These are phyloP conservation scores for Nymphaea thermarum DNA, from an alignment of 164 flowering plant species.

Conservation along the genomic window DNA sequence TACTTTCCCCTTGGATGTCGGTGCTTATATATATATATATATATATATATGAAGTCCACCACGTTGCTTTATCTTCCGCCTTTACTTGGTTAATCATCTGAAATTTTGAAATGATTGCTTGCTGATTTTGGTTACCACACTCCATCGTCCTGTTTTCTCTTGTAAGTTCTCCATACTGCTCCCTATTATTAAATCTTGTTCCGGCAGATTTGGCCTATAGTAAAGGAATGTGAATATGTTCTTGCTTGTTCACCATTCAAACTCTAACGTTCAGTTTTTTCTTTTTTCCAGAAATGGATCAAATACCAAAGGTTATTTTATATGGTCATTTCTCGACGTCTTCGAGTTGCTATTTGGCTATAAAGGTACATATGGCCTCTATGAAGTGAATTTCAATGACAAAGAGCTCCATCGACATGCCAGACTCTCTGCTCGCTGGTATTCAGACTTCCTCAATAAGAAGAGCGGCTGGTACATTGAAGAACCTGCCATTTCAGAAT, in stretches of 20 bases:
- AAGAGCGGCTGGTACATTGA: not conserved
- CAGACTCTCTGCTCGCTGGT: slow-evolving; percentile 10
- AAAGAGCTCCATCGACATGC: slow-evolving; percentile 4
- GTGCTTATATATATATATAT: not conserved
- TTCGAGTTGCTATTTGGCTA: slow-evolving; percentile 7
- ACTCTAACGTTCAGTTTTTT: not conserved
- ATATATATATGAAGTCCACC: not conserved
- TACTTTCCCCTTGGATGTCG: not conserved
- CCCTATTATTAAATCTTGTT: no score
- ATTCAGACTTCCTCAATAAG: slow-evolving; percentile 8
- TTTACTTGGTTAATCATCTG: not conserved
- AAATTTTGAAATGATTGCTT: no score
- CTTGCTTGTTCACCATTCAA: not conserved
- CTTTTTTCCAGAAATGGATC: slow-evolving; percentile 11
- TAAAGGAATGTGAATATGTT: not conserved
- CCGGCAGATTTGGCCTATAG: not conserved
- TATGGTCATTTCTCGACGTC: slow-evolving; percentile 10
- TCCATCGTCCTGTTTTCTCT: no score
- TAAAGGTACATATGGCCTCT: slow-evolving; percentile 6
- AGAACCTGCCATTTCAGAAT: not conserved
- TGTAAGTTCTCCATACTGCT: no score
- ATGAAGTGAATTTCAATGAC: slow-evolving; percentile 6
- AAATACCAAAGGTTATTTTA: slow-evolving; percentile 9
- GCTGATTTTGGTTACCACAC: no score
- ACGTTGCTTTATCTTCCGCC: not conserved